Evolutionary conservation across 2,329 filamentous ascomycete genomes (phyloP).

Genomic region (Knufia petricola): DNA sequence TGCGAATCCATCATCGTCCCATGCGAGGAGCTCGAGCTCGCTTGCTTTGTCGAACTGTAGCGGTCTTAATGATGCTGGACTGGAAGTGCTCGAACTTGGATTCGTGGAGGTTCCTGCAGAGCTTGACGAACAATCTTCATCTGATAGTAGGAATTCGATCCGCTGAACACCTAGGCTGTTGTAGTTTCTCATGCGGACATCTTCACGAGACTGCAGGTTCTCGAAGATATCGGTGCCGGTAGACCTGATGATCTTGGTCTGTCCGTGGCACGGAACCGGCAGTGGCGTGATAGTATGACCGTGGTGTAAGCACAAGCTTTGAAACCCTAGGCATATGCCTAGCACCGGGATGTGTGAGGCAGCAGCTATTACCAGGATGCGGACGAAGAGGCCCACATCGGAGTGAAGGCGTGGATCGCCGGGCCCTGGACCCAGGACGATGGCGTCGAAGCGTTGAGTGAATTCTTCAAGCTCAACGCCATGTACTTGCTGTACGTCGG

Average conservation of each 20-base stretch:
- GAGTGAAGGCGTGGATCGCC: constrained; percentile 61
- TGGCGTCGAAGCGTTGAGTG: constrained; percentile 59
- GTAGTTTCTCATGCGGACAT: constrained; percentile 61
- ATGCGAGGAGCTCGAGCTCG: constrained; percentile 50
- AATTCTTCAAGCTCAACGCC: constrained; percentile 22
- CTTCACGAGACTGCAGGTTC: constrained; percentile 36
- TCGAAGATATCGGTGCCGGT: constrained; percentile 55
- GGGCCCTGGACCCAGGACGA: constrained; percentile 84
- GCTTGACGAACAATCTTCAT: constrained; percentile 23
- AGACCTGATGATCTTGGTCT: constrained; percentile 61
- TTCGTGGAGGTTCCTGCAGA: not conserved
- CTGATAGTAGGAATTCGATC: constrained; percentile 19
- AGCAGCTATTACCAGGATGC: constrained; percentile 60
- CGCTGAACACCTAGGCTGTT: constrained; percentile 21
- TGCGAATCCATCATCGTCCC: constrained; percentile 51
- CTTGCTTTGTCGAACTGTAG: not conserved
- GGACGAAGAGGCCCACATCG: constrained; percentile 76
- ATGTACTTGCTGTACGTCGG: constrained; percentile 35
- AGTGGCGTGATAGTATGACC: constrained; percentile 59
- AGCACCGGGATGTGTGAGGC: constrained; percentile 62
- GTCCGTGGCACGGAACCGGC: constrained; percentile 68
- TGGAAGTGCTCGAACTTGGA: not conserved
- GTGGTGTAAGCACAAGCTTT: constrained; percentile 62
- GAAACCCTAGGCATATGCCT: constrained; percentile 83
- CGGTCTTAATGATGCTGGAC: not conserved